Conservation (phyloP, 257 asterid genomes). For the Anisodus tanguticus region DNA sequence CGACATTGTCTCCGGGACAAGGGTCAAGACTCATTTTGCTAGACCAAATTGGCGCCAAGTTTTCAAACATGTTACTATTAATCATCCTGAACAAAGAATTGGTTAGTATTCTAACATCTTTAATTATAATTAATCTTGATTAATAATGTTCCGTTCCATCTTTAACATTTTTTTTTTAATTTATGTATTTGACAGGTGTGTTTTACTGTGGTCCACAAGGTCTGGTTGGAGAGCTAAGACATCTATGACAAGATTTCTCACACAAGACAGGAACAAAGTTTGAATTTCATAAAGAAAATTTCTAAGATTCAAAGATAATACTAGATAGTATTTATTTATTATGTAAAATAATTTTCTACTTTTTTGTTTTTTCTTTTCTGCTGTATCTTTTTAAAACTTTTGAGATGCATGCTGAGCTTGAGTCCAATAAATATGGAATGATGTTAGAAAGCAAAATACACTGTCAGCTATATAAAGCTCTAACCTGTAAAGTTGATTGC, state of each 20-base stretch:
- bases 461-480: slow-evolving; percentile 26
- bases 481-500: slow-evolving; percentile 33
- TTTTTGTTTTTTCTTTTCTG: not conserved
- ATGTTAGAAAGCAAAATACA: not conserved
- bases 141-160: not conserved
- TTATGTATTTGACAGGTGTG: slow-evolving; percentile 29
- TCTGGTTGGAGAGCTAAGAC: slow-evolving; percentile 39
- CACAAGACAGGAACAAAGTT: slow-evolving; percentile 39
- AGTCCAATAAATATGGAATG: slow-evolving; percentile 8
- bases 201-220: slow-evolving; percentile 40
- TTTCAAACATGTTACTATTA: slow-evolving; percentile 60
- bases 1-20: slow-evolving; percentile 68
- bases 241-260: slow-evolving; percentile 37
- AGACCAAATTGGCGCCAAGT: slow-evolving; percentile 77
- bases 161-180: not conserved
- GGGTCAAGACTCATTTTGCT: slow-evolving; percentile 67
- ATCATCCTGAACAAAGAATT: slow-evolving; percentile 61
- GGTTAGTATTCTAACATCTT: slow-evolving; percentile 46
- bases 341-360: not conserved
- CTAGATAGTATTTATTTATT: not conserved
- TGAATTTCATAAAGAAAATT: slow-evolving; percentile 41
- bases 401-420: slow-evolving; percentile 4
- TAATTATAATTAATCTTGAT: not conserved
- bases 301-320: not conserved
- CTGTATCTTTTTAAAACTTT: not conserved